Base-by-base conservation (phyloP, 2,329 filamentous ascomycete genomes). In the Hymenoscyphus fructigenus region DNA sequence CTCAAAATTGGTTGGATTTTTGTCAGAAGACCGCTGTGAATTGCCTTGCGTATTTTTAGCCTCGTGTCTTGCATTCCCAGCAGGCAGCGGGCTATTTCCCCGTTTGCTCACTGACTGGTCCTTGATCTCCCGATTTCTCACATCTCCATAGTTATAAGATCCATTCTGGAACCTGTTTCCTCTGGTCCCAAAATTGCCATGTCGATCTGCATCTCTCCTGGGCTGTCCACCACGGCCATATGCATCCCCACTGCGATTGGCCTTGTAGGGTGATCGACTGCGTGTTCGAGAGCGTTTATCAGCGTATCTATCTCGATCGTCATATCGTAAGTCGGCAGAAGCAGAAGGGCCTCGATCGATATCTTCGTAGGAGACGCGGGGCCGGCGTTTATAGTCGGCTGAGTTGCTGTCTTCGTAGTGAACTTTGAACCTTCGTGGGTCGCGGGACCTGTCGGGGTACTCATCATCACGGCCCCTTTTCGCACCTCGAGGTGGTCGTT, bases 401-500 rank as follows among this genome's bases (percentile, higher is more conserved):
- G 60, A 63, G 62, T 38, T 26, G 47, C 57, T 56, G 34, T 87
- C 83, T 74, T 91, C 87, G 79, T 89, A 87, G 71, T 85, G 84
- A 38, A 84, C 79, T 71, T 85, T 87, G 75, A 85, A 86, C 68
- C 83, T 83, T 73, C 88, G 82, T 50, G 84, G 78, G 71, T 91
- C 88, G 67, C 81, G 80, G 74, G 63, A 74, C 67, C 73, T 74
- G 67, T 78, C 76, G 66, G 81, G 77, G 70, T 88, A 83, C 68
- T 86, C 84, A 65, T 90, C 87, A 72, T 89, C 86, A 72, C 84
- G 84, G 60, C 82, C 77, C 70, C 91, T 85, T 78, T 93, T 93
- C 72, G 84, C 85, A 65, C 86, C 88, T 71, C 83, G 84, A 65
- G 70, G 64, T 17, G 65, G 63, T 58, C 69, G 76, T 67, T 75